Conservation (phyloP, 1,139 yeast genomes). For the Yamadazyma triangularis region DNA sequence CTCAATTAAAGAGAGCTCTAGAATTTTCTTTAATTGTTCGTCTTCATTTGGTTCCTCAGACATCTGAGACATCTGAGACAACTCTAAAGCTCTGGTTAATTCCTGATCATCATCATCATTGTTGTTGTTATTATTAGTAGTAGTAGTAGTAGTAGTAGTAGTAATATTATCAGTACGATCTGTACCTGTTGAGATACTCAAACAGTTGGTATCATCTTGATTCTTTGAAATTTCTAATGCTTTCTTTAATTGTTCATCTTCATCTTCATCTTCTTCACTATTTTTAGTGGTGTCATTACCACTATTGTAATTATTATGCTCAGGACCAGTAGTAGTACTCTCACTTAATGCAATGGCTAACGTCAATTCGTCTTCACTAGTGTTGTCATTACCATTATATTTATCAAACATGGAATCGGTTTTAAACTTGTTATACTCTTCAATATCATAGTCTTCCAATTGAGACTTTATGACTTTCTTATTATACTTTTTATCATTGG, state of each 20-base stretch:
- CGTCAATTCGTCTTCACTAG: constrained; percentile 42
- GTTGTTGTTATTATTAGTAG: neutral
- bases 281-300: too few relatives aligned
- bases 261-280: constrained; percentile 5
- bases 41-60: constrained; percentile 13
- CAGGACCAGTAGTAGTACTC: constrained; percentile 17
- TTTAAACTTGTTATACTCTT: constrained; percentile 15
- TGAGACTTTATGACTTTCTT: constrained; percentile 28
- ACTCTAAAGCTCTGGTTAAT: constrained; percentile 20
- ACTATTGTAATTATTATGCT: too few relatives aligned
- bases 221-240: constrained; percentile 21
- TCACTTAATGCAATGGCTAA: constrained; percentile 53
- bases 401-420: constrained; percentile 31
- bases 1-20: constrained; percentile 15
- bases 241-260: constrained; percentile 21
- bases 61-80: constrained; percentile 17
- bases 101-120: constrained; percentile 12
- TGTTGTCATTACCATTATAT: constrained; percentile 38
- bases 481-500: constrained; percentile 9
- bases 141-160: neutral
- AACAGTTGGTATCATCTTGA: too few relatives aligned
- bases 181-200: neutral
- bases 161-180: neutral
- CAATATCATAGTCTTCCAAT: constrained; percentile 34
- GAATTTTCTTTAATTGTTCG: constrained; percentile 12